A percentile compares a stretch with the other conserved stretches of the same genome.
Evolutionary conservation across 139 green algal genomes (phyloP).

Genomic region (Chlorella sp.): DNA sequence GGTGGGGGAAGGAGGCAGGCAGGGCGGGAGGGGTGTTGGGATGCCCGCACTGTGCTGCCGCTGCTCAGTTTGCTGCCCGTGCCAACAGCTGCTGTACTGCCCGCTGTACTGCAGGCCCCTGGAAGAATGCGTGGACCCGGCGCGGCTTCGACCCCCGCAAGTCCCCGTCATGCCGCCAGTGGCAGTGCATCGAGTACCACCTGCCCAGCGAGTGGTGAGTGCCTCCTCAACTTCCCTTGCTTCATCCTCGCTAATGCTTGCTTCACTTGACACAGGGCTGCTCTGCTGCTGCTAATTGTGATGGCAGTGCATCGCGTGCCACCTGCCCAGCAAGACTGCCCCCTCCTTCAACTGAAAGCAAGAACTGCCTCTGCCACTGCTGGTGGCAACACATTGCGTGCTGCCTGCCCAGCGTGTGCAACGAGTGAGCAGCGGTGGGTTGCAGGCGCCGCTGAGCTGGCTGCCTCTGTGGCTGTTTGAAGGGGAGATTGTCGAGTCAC

Average conservation of each 20-base stretch:
- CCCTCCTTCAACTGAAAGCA: too few relatives aligned
- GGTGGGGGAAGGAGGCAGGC: not conserved
- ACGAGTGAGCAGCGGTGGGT: too few relatives aligned
- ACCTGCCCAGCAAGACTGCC: slow-evolving; percentile 19
- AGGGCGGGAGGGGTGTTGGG: too few relatives aligned
- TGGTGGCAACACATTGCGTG: too few relatives aligned
- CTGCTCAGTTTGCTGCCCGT: not conserved
- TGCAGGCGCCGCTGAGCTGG: too few relatives aligned
- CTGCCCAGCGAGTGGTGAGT: slow-evolving; percentile 32
- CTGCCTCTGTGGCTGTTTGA: too few relatives aligned
- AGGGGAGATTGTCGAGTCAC: too few relatives aligned
- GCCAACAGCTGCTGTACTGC: not conserved
- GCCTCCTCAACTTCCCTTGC: not conserved
- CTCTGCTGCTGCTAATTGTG: too few relatives aligned
- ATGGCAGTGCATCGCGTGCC: slow-evolving; percentile 39
- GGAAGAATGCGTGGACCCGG: slow-evolving; percentile 37
- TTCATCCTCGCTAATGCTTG: not conserved
- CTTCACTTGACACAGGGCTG: not conserved
- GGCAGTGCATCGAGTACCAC: slow-evolving; percentile 38
- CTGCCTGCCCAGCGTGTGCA: too few relatives aligned
- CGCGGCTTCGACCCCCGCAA: slow-evolving; percentile 41
- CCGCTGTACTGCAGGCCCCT: slow-evolving; percentile 29
- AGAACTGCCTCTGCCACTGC: too few relatives aligned
- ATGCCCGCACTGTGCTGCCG: not conserved
- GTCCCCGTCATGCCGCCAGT: not conserved